Evolutionary conservation across 225 moss, liverwort and hornwort genomes (phyloP).

Genomic region (Sphagnum contortum): DNA sequence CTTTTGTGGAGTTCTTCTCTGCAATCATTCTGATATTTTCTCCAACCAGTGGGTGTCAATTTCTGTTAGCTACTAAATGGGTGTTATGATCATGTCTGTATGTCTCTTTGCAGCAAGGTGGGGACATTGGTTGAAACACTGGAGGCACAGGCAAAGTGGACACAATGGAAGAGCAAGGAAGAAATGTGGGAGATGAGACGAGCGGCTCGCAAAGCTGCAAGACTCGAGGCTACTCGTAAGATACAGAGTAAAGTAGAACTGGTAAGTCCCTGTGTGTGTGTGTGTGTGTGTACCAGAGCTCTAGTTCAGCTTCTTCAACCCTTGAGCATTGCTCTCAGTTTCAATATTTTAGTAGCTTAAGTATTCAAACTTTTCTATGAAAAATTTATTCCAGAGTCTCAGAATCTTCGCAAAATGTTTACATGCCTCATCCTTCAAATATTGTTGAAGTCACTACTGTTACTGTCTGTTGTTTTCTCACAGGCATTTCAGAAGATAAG

Average conservation of each 20-base stretch:
- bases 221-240: slow-evolving; percentile 34
- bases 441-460: too few relatives aligned
- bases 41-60: too few relatives aligned
- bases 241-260: slow-evolving; percentile 62
- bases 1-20: too few relatives aligned
- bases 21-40: too few relatives aligned
- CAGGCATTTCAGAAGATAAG: slow-evolving; percentile 75
- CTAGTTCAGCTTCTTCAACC: too few relatives aligned
- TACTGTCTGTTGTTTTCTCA: background rate
- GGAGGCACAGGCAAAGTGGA: slow-evolving; percentile 81
- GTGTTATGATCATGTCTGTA: background rate
- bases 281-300: too few relatives aligned
- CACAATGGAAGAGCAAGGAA: slow-evolving; percentile 60
- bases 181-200: slow-evolving; percentile 42
- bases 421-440: too few relatives aligned
- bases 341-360: too few relatives aligned
- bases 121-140: slow-evolving; percentile 78
- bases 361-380: too few relatives aligned
- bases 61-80: background rate
- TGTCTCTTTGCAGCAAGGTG: slow-evolving; percentile 28
- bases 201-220: slow-evolving; percentile 33
- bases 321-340: too few relatives aligned
- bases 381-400: too few relatives aligned
- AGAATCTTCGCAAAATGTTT: too few relatives aligned
- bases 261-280: slow-evolving; percentile 40